Evolutionary conservation across 768 basidiomycete species (phyloP), one percentile per base, ranked within the genome.

Genomic region (Auricularia heimuer): DNA sequence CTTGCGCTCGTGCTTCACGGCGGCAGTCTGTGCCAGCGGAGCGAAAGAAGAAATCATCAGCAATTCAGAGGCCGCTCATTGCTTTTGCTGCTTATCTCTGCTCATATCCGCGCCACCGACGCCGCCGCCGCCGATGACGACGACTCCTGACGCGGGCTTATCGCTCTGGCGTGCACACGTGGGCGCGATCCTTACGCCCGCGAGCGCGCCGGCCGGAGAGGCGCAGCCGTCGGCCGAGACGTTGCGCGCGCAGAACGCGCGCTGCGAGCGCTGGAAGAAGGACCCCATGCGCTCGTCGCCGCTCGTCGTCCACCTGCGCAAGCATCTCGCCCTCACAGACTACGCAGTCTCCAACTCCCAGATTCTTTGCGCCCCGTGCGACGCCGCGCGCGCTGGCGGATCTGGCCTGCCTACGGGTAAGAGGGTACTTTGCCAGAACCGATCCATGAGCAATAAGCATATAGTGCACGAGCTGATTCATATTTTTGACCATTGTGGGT

Each of bases 391-490:
- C 62, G 83, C 91, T 3, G 97, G 95, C 8, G 96, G 94, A 0
- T 97, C 94, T 73, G 81, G 77, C 36, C 87, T 90, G 1, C 83
- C 89, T 3, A 82, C 84, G 14, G 90, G 91, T 14, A 89, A 87
- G 3, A 84, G 98, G 33, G 75, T 93, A 6, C 78, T 99, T 2
- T 99, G 96, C 72, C 86, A 93, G 67, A 90, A 93, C 56, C 82
- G 87, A 61, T 89, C 94, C 70, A 82, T 86, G 73, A 84, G 80
- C 74, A 88, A 92, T 72, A 83, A 82, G 42, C 94, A 97, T 70
- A 88, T 95, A 89, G 83, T 90, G 24, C 97, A 99, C 72, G 97
- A 99, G 73, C 83, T 98, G 58, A 77, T 98, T 33, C 97, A 98
- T 72, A 87, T 94, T 83, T 98, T 91, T 73, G 97, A 99, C 74